A percentile compares a stretch with the other conserved stretches of the same genome.
phyloP scores from a whole-genome alignment of 192 early-diverging fungal genomes.

The Podila epicladia region DNA sequence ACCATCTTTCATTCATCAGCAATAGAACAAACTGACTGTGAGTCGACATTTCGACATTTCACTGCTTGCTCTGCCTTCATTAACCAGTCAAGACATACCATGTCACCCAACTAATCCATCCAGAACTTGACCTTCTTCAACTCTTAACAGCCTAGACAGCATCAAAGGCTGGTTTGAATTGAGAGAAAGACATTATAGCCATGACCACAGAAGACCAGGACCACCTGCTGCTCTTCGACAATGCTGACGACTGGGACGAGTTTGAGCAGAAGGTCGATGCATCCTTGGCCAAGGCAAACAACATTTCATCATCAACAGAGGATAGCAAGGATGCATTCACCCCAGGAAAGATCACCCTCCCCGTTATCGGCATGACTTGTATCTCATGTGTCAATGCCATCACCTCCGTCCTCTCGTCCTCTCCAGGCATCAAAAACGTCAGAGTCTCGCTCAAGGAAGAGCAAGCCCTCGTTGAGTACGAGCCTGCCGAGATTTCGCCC shows the following conservation, averaged over 20 bases:
- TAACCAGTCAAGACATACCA: too few species aligned
- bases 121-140: neutral
- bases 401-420: conserved; percentile 7
- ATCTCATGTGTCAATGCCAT: conserved; percentile 19
- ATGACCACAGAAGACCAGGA: conserved; percentile 37
- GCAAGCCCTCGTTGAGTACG: conserved; percentile 62
- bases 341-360: conserved; percentile 30
- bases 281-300: conserved; percentile 18
- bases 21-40: too few species aligned
- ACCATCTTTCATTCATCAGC: neutral
- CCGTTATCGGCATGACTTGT: conserved; percentile 56
- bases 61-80: neutral
- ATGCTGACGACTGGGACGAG: conserved; percentile 42
- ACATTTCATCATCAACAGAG: conserved; percentile 1
- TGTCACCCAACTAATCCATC: neutral
- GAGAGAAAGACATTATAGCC: neutral
- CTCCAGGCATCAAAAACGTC: conserved; percentile 62
- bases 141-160: neutral
- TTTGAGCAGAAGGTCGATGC: conserved; percentile 43
- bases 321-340: neutral
- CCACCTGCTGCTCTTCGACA: conserved; percentile 38
- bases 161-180: neutral
- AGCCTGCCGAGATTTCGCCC: conserved; percentile 41
- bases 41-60: neutral
- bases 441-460: conserved; percentile 64